Conservation (phyloP, 768 basidiomycete genomes). For the Trametes punicea region DNA sequence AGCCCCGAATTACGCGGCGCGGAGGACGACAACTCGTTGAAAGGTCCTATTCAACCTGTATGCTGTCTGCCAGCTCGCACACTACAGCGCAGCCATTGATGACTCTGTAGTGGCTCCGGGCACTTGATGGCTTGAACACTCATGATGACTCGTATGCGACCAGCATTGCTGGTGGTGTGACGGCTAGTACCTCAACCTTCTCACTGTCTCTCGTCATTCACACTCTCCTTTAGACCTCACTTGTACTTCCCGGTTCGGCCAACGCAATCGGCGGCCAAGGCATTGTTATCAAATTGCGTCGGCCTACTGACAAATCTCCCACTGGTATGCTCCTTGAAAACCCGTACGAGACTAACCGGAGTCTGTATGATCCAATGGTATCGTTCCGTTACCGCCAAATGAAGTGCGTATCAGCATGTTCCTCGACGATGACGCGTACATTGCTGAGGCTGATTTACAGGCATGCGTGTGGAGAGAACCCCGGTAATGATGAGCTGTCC, state of each 20-base stretch:
- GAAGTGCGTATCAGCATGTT: slow-evolving; percentile 45
- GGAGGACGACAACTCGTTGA: slow-evolving; percentile 42
- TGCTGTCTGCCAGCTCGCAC: background rate
- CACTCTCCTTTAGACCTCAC: slow-evolving; percentile 39
- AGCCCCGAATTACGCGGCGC: slow-evolving; percentile 31
- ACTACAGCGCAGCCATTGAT: background rate
- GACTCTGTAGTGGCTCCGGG: slow-evolving; percentile 53
- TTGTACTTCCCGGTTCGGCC: slow-evolving; percentile 72
- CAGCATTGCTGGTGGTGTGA: slow-evolving; percentile 77
- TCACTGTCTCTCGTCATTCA: background rate
- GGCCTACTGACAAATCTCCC: slow-evolving; percentile 65
- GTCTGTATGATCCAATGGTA: slow-evolving; percentile 38
- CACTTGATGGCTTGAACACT: slow-evolving; percentile 76
- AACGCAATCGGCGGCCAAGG: slow-evolving; percentile 61
- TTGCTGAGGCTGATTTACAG: background rate
- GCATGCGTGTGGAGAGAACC: slow-evolving; percentile 46
- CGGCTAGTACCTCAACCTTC: slow-evolving; percentile 26
- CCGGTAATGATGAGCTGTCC: slow-evolving; percentile 31
- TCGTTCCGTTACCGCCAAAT: slow-evolving; percentile 75
- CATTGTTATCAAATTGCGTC: slow-evolving; percentile 74
- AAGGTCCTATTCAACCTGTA: slow-evolving; percentile 31
- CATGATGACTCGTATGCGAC: slow-evolving; percentile 69
- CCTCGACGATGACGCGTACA: no score
- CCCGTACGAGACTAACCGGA: slow-evolving; percentile 59
- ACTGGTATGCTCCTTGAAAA: slow-evolving; percentile 76